phyloP scores from a whole-genome alignment of 768 basidiomycete genomes.

The Suillus alpinus region DNA sequence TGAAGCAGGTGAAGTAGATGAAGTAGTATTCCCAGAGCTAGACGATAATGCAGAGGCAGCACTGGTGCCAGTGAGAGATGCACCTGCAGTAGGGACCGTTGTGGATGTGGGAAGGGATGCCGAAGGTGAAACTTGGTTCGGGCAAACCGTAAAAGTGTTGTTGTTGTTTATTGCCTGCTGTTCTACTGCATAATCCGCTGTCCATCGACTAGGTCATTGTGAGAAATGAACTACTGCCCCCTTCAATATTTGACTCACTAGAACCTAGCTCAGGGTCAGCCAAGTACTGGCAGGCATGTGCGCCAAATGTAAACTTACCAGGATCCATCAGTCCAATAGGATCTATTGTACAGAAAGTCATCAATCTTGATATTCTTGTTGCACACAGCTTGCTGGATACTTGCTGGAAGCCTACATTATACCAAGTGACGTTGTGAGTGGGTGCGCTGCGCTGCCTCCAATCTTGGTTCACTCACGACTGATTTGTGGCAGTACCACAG shows the following conservation, averaged over 20 bases:
- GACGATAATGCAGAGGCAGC: background rate
- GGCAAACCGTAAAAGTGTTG: conserved; percentile 28
- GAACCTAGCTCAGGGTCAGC: background rate
- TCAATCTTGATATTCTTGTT: conserved; percentile 19
- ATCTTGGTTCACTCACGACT: conserved; percentile 3
- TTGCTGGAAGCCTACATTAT: conserved; percentile 8
- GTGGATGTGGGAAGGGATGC: conserved; percentile 2
- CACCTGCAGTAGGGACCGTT: background rate
- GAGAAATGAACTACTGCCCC: background rate
- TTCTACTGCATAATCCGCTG: conserved; percentile 13
- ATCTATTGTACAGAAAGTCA: conserved; percentile 6
- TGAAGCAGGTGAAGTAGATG: background rate
- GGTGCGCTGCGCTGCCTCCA: background rate
- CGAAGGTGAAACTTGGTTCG: conserved; percentile 9
- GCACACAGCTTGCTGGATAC: conserved; percentile 21
- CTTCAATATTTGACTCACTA: conserved; percentile 9
- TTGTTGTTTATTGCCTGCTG: conserved; percentile 17
- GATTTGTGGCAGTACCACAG: conserved; percentile 2
- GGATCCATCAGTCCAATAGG: conserved; percentile 15
- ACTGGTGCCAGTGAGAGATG: background rate
- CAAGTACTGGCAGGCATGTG: background rate
- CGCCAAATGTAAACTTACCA: conserved; percentile 12
- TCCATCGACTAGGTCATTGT: conserved; percentile 14
- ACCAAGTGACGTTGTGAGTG: background rate
- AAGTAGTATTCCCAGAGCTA: background rate